Base-by-base conservation (phyloP, 495 filamentous ascomycete species). In the Extremus antarcticus region DNA sequence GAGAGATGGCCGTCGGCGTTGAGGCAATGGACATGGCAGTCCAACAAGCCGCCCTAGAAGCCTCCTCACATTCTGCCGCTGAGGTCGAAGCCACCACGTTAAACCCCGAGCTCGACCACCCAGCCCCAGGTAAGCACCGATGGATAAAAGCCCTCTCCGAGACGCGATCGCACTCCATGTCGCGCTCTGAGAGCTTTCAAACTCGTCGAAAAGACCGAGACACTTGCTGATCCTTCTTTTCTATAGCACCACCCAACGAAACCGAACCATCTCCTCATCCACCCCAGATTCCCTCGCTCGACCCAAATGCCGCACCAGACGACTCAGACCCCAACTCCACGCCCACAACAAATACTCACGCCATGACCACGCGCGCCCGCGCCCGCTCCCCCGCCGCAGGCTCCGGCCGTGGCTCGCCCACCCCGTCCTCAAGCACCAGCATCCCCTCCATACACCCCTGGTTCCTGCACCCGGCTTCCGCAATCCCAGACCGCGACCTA, bases 401-500 rank as follows among this genome's bases (percentile, higher is more conserved):
- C 54, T 24, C 61, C 63, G 74, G 77, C 20, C 29, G 7, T 35
- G 66, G 76, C 45, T 69, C 71, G 74, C 58, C 61, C 57, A 52
- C 52, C 49, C 48, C 23, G 43, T 13, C 39, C 58, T 45, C 24
- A 21, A 71, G 68, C 61, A 68, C 77, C 57, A 63, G 76, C 63
- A 56, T 74, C 58, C 41, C 67, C 38, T 49, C 49, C 20, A 82
- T 95, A 23, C 88, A 96, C 61, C 88, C 92, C 1, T 79, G 94
- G 55, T 98, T 91, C 73, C 71, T 85, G n/a, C 75, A 85, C 2
- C 85, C 90, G 0, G 68, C 74, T n/a, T 66, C 75, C 38, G 78
- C 83, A 47, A 78, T 74, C n/a, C 82, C 87, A 1, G 87, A 95
- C 64, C 74, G 81, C 35, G 83, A 94, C 65, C 77, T 88, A 32